Evolutionary conservation across 1,284 basidiomycete species (phyloP), one percentile per base, ranked within the genome.

Genomic region (Thelephora terrestris): DNA sequence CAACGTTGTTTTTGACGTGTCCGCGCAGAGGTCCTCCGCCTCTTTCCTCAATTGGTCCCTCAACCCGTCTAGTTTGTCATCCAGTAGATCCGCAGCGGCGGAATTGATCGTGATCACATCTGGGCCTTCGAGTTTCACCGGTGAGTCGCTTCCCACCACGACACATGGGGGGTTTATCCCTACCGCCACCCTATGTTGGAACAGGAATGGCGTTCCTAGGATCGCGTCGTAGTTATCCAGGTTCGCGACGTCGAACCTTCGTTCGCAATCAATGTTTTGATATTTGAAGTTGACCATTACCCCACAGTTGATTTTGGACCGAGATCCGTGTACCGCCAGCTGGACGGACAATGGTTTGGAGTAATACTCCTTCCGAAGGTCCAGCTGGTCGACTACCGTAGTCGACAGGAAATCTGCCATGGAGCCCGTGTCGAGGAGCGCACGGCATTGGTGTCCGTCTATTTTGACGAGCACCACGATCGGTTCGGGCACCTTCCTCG

Each of bases 371-470:
- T 48, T 36, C 9, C 48, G 46, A 0, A 68, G 7, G 1, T 56
- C 52, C 0, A 71, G 47, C 45, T 70, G 66, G 45, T 71, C 63
- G 0, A 56, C 68, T 1, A 71, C 23, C 1, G 51, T 62, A 0
- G 62, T 63, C 2, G 66, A 71, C 45, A 74, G 58, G 43, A 72
- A 68, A 40, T 73, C 67, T 0, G 62, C 60, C 1, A 70, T 53
- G 0, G 66, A 72, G 0, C 68, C 67, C 0, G 61, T 54, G 42
- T 71, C 64, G 0, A 72, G 24, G 9, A 72, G 46, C 0, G 65
- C 66, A 0, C 56, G 38, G 0, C 55, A 57, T 0, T 61, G 57
- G 1, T 64, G 53, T 0, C 64, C 68, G 52, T 70, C 64, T 0
- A 73, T 44, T 0, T 55, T 43, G 0, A 63, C 61, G 0, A 63